Evolutionary conservation across 1,284 basidiomycete genomes (phyloP), one percentile per base, ranked within the genome.

Genomic region (Chalciporus sp.): DNA sequence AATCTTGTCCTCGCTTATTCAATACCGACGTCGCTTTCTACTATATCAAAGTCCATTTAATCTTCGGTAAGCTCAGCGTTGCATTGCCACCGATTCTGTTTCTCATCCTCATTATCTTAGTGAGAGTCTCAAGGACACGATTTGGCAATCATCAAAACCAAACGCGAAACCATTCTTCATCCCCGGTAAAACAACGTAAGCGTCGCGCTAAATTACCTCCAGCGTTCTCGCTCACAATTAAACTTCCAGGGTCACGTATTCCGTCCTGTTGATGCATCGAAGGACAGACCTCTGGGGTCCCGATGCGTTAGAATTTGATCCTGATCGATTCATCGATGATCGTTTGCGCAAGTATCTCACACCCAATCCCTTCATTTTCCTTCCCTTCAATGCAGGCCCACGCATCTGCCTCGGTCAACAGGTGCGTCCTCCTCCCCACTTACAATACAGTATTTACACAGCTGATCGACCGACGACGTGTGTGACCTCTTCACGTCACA

Each of bases 281-380:
- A 75, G 83, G 19, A 77, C 71, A 47, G 83, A 86, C 55, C 72
- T 86, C 0, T 88, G 86, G 86, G 85, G 85, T 6, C 81, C 83
- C 0, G 83, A 85, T 61, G 85, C 65, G 14, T 43, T 65, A 14
- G 51, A 62, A 27, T 83, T 82, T 56, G 78, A 81, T 51, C 81
- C 81, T 0, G 74, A 81, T 47, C 71, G 81, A 5, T 82, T 76
- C 70, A 60, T 82, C 7, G 80, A 81, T 51, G 69, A 67, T 6
- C 65, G 65, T 29, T 41, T 67, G 16, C 67, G 8, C 48, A 70
- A 58, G 49, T 69, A 69, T 42, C 57, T 71, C 4, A 61, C 35
- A 12, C 66, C 69, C 0, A 67, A 71, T 35, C 68, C 79, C 0
- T 79, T 76, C 65, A 76, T 79, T 50, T 80, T 81, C 64, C 64